A percentile compares a stretch with the other conserved stretches of the same genome.
These are phyloP conservation scores for Puccinia novopanici DNA, from an alignment of 1,284 basidiomycete genomes.

Conservation along the genomic window DNA sequence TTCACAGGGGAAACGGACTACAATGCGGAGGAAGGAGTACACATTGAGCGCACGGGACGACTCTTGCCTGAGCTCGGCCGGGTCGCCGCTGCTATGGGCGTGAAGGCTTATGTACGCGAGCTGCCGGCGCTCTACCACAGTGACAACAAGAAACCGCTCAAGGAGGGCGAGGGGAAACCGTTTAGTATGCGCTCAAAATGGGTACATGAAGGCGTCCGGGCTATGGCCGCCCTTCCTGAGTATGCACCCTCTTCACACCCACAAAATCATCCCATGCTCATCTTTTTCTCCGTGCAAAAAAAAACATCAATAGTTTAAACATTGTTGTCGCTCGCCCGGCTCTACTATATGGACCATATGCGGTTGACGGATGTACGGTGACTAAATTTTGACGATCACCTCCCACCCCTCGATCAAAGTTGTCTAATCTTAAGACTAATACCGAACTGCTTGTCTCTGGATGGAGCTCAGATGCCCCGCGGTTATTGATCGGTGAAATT, in stretches of 20 bases:
- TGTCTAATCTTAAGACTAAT: background rate
- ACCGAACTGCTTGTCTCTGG: background rate
- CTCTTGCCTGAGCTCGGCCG: constrained; percentile 43
- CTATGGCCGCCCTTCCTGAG: constrained; percentile 48
- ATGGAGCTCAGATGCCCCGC: constrained; percentile 48
- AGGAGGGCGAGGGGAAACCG: constrained; percentile 51
- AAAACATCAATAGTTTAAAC: constrained; percentile 33
- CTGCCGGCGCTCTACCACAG: constrained; percentile 43
- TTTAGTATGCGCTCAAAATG: constrained; percentile 50
- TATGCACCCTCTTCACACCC: constrained; percentile 2
- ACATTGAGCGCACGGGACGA: constrained; percentile 49
- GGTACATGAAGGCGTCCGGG: constrained; percentile 51
- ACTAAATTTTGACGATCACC: constrained; percentile 13
- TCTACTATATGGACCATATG: constrained; percentile 50
- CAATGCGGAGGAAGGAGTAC: constrained; percentile 49
- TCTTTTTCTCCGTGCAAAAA: background rate
- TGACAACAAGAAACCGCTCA: constrained; percentile 51
- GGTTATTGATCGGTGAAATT: constrained; percentile 53
- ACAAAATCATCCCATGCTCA: background rate
- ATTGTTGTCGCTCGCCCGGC: constrained; percentile 49
- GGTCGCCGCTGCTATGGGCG: constrained; percentile 28
- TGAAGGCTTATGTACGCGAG: constrained; percentile 50
- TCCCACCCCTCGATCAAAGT: background rate
- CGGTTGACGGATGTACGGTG: constrained; percentile 51
- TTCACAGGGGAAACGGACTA: constrained; percentile 51